Evolutionary conservation across 768 basidiomycete genomes (phyloP).

Genomic region (Panaeolus papilionaceus): DNA sequence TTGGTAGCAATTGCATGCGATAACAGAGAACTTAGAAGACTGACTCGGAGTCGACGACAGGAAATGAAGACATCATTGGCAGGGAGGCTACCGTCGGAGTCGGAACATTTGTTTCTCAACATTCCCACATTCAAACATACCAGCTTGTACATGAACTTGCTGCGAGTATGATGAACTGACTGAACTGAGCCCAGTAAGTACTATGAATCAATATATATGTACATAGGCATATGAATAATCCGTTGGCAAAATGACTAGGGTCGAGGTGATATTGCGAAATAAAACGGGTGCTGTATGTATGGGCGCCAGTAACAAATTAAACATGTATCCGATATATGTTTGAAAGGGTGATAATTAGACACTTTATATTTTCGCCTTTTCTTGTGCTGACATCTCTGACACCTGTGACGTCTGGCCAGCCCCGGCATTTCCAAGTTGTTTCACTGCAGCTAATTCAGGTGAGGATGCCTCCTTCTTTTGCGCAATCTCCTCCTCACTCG

Average conservation of each 20-base stretch:
- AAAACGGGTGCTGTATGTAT: neutral
- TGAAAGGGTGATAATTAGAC: neutral
- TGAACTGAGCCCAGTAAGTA: no score
- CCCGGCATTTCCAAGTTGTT: neutral
- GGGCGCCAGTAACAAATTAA: slow-evolving; percentile 5
- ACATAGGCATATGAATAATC: neutral
- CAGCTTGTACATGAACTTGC: neutral
- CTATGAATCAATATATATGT: no score
- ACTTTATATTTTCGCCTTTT: slow-evolving; percentile 1
- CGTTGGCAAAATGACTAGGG: neutral
- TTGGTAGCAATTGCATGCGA: slow-evolving; percentile 12
- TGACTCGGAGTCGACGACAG: neutral
- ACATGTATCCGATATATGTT: neutral
- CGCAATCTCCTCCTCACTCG: slow-evolving; percentile 70
- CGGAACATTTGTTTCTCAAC: slow-evolving; percentile 1
- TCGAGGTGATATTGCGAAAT: neutral
- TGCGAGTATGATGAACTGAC: neutral
- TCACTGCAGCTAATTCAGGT: slow-evolving; percentile 14
- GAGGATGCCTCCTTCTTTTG: slow-evolving; percentile 44
- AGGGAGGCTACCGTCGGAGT: neutral
- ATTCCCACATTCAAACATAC: slow-evolving; percentile 2
- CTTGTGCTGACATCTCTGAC: neutral
- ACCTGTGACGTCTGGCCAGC: neutral
- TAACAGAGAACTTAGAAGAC: neutral
- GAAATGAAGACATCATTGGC: neutral